Evolutionary conservation across 106 monocot genomes (phyloP).

Genomic region (Agapanthus africanus): DNA sequence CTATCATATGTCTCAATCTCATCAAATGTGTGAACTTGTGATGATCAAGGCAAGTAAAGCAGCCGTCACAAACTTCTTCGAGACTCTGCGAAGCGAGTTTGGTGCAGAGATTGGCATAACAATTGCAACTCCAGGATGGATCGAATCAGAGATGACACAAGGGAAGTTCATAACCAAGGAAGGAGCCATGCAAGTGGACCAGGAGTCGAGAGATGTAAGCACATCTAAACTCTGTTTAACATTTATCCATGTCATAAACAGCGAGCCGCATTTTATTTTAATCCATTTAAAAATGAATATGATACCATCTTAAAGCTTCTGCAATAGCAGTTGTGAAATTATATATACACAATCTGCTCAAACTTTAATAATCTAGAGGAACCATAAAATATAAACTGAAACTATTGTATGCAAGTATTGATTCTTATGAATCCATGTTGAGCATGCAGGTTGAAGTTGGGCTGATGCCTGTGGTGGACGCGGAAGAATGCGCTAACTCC

Average conservation of each 20-base stretch:
- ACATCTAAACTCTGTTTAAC: too few species aligned
- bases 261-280: too few species aligned
- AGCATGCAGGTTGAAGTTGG: constrained; percentile 27
- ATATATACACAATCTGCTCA: too few species aligned
- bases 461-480: constrained; percentile 29
- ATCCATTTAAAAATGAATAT: too few species aligned
- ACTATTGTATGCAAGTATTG: too few species aligned
- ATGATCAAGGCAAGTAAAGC: constrained; percentile 51
- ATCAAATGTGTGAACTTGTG: background rate
- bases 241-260: too few species aligned
- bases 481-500: constrained; percentile 33
- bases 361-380: too few species aligned
- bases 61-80: constrained; percentile 55
- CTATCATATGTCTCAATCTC: too few species aligned
- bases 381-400: too few species aligned
- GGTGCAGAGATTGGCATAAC: constrained; percentile 37
- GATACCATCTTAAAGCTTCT: too few species aligned
- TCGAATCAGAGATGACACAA: constrained; percentile 50
- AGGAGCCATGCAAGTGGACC: constrained; percentile 32
- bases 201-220: constrained; percentile 54
- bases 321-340: too few species aligned
- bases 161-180: constrained; percentile 45
- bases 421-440: too few species aligned
- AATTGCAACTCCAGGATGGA: constrained; percentile 49
- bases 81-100: constrained; percentile 53